Base-by-base conservation (phyloP, 2,329 filamentous ascomycete genomes). In the Monilinia fructicola region DNA sequence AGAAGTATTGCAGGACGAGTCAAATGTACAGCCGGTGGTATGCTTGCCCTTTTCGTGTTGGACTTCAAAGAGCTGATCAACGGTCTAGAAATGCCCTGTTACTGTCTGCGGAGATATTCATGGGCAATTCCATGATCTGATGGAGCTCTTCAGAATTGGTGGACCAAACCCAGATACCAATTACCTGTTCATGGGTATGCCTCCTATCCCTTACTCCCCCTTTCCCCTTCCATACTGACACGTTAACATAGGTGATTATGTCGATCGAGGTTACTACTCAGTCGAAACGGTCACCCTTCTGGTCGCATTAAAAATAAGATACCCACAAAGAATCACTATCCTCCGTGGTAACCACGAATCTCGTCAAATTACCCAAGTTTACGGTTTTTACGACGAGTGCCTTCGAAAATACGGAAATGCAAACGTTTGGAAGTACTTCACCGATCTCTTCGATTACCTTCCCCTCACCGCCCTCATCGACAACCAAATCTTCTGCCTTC, bases 111-210 rank as follows among this genome's bases (percentile, higher is more conserved):
- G 95, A 78, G 95, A 99, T 81, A 99, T 99, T 78, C 95, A 99
- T 80, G 95, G 95, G 73, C 95, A 99, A 81, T 98, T 98, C 79
- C 94, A 98, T 80, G 95, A 99, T 78, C 82, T 99, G 79, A 98
- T 99, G 93, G 95, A 99, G 82, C 87, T 99, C 64, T 99, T 99
- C 86, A 96, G 96, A 83, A 98, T 99, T 79, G 95, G 95, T 74
- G 95, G 95, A 65, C 93, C 93, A 69, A 97, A 97, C 78, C 95
- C 95, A 72, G 95, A 99, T 80, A 98, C 95, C 77, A 98, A 98
- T 83, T 98, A 98, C 81, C 89, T 98, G 72, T 98, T 98, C 83
- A 98, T 99, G 93, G 93, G 92, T 95, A 81, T 77, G 87, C 61
- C 31, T 55, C 40, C 55, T 67, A 26, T 21, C 55, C 61, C 54